Percentiles rank a stretch among this genome's conserved stretches.
These are phyloP conservation scores for Paracoccidioides brasiliensis DNA, from an alignment of 2,329 filamentous ascomycete species.

Conservation along the genomic window DNA sequence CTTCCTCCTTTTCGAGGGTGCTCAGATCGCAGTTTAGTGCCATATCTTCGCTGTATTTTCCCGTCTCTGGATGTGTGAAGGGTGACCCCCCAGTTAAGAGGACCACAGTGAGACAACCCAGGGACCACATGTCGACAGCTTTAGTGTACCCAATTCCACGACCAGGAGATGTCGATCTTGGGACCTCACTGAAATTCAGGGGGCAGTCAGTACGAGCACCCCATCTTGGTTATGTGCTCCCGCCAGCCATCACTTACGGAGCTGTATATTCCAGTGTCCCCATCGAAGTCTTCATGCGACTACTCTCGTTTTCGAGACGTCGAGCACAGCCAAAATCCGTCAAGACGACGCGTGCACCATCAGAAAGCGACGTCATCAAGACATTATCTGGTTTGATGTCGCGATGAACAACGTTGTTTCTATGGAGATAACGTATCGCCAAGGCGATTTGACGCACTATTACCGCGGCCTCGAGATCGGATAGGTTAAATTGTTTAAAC, in stretches of 20 bases:
- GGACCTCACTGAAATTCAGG: slow-evolving; percentile 6
- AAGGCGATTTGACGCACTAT: slow-evolving; percentile 44
- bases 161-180: slow-evolving; percentile 4
- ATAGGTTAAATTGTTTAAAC: slow-evolving; percentile 34
- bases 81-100: slow-evolving; percentile 40
- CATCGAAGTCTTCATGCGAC: slow-evolving; percentile 41
- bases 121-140: slow-evolving; percentile 49
- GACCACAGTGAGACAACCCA: slow-evolving; percentile 42
- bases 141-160: slow-evolving; percentile 39
- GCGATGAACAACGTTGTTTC: slow-evolving; percentile 43
- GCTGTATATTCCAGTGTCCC: slow-evolving; percentile 47
- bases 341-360: slow-evolving; percentile 41
- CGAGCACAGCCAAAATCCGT: slow-evolving; percentile 49
- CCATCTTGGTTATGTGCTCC: no score
- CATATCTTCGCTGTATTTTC: slow-evolving; percentile 18
- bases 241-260: slow-evolving; percentile 36
- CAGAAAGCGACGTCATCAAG: slow-evolving; percentile 41
- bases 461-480: slow-evolving; percentile 39
- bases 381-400: slow-evolving; percentile 54
- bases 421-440: slow-evolving; percentile 46
- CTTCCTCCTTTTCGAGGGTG: slow-evolving; percentile 30
- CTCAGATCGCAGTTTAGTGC: slow-evolving; percentile 31
- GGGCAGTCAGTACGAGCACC: no score
- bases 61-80: slow-evolving; percentile 29
- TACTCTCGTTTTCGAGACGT: slow-evolving; percentile 15